A percentile compares a stretch with the other conserved stretches of the same genome.
These are phyloP conservation scores for Fusarium veterinarium DNA, from an alignment of 2,329 filamentous ascomycete species.

Conservation along the genomic window DNA sequence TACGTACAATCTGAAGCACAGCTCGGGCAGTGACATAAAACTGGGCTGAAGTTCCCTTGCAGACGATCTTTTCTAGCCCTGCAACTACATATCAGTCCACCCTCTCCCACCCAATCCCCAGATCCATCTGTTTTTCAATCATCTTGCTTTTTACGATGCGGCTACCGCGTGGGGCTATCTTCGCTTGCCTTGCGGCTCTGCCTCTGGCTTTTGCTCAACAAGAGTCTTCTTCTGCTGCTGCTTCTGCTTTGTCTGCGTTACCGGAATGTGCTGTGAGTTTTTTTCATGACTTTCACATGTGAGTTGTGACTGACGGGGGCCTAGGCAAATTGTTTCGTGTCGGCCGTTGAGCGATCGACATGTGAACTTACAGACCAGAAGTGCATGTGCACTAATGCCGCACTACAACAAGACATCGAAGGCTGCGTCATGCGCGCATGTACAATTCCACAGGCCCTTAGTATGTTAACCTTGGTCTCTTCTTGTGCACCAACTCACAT, in stretches of 20 bases:
- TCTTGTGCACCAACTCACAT: not conserved
- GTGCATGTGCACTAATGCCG: conserved; percentile 48
- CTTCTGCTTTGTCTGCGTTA: conserved; percentile 31
- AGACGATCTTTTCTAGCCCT: not conserved
- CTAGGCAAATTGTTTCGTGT: conserved; percentile 45
- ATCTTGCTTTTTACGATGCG: conserved; percentile 4
- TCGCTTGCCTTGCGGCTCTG: conserved; percentile 18
- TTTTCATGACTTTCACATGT: not conserved
- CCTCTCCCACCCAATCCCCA: not conserved
- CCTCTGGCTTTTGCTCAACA: conserved; percentile 7
- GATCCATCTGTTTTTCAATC: not conserved
- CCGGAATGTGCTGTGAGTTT: conserved; percentile 49
- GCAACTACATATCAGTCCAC: conserved; percentile 2
- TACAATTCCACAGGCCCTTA: conserved; percentile 47
- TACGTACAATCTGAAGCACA: not conserved
- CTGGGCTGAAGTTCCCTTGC: not conserved
- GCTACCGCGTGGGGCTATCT: conserved; percentile 7
- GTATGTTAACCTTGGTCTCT: conserved; percentile 35
- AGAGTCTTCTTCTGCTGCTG: not conserved
- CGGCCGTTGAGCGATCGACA: conserved; percentile 39
- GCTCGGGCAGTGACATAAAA: not conserved
- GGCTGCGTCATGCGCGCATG: conserved; percentile 46
- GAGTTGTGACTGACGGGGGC: not conserved
- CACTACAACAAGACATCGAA: conserved; percentile 42
- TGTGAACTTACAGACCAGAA: conserved; percentile 44